Base-by-base conservation (phyloP, 441 rosid genomes). In the Adansonia rubrostipa region DNA sequence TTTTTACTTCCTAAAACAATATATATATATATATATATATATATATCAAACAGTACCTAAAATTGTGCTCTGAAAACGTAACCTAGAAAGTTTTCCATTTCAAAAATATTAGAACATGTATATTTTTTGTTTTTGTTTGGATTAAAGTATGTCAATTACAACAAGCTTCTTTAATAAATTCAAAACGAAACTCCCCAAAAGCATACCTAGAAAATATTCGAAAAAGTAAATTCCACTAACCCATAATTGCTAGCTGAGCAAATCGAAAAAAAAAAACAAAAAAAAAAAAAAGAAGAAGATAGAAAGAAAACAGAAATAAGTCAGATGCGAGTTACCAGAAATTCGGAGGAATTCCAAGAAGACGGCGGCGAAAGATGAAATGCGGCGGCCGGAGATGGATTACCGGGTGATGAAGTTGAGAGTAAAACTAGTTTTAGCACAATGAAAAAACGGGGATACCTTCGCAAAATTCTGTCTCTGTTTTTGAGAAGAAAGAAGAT, bases 371-470 rank as follows among this genome's bases (percentile, higher is more conserved):
- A 2, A 19, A 14, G n/a, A 17, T 9, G 51, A 56, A 11, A 56
- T 36, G 51, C 64, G 11, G 65, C 36, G 53, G 40, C 28, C 65
- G 19, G 50, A 73, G 65, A 19, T 40, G 50, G 61, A 56, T 36
- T 56, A 24, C 9, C 17, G 0, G 17, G 11, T 5, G 76, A 40
- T 11, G 3, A 13, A 56, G 33, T 56, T 40, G 24, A 3, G 40
- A 36, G 51, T 70, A 50, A 56, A n/a, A 42, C 65, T 11, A 3
- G 76, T 40, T 73, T 40, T 19, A 24, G 76, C 76, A 73, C 17
- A 11, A 40, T 24, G 11, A 5, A 40, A 19, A 63, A 17, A 13
- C 0, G 24, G 53, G 51, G 50, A 40, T 42, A 24, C n/a, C 6
- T 50, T 7, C 5, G 60, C 61, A 71, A 51, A 51, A 28, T 6